Evolutionary conservation across 352 stramenopile genomes (phyloP).

Genomic region (Phytophthora macrochlamydospora): DNA sequence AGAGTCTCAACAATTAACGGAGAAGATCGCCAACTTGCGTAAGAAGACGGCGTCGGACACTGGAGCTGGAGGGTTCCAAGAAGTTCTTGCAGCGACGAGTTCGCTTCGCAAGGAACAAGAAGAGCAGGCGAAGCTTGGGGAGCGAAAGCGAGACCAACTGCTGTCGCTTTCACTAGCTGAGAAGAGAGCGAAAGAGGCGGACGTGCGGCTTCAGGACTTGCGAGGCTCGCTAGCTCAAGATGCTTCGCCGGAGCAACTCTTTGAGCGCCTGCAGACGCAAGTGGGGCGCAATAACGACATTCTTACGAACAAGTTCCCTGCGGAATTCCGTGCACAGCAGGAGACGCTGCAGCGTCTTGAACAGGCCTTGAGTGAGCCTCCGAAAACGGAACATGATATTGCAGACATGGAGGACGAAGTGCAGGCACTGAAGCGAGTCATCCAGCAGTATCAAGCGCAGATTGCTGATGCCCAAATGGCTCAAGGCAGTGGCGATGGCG

Average conservation of each 20-base stretch:
- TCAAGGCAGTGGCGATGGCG: slow-evolving; percentile 47
- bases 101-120: slow-evolving; percentile 94
- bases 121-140: slow-evolving; percentile 91
- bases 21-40: slow-evolving; percentile 92
- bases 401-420: slow-evolving; percentile 88
- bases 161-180: slow-evolving; percentile 86
- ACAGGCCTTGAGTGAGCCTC: slow-evolving; percentile 65
- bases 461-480: slow-evolving; percentile 73
- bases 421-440: slow-evolving; percentile 56
- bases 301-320: slow-evolving; percentile 70
- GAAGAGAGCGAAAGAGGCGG: slow-evolving; percentile 73
- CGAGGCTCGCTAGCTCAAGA: slow-evolving; percentile 75
- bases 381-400: slow-evolving; percentile 88
- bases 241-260: slow-evolving; percentile 84
- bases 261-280: slow-evolving; percentile 83
- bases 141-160: slow-evolving; percentile 91
- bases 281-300: slow-evolving; percentile 80
- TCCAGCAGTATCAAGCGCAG: slow-evolving; percentile 70
- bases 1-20: slow-evolving; percentile 88
- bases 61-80: slow-evolving; percentile 80
- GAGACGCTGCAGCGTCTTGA: slow-evolving; percentile 84
- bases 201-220: slow-evolving; percentile 76
- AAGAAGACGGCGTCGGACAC: slow-evolving; percentile 77
- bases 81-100: slow-evolving; percentile 91
- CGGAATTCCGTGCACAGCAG: slow-evolving; percentile 76